Conservation (phyloP, 768 basidiomycete genomes). For the Rhizopogon rudus region DNA sequence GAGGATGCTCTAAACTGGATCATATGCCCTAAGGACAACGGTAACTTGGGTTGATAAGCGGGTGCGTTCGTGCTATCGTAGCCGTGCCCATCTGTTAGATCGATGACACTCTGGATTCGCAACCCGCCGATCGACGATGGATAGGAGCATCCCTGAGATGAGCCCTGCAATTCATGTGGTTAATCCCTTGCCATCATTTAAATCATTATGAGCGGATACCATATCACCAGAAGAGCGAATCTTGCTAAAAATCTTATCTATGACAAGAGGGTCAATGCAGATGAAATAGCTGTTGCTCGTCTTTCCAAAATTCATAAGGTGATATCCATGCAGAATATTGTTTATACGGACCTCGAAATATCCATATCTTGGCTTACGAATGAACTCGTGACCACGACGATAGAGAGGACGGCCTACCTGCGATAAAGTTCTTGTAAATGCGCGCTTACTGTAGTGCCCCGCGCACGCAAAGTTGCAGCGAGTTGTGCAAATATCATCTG, state of each 20-base stretch:
- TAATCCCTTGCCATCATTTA: background rate
- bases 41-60: slow-evolving; percentile 52
- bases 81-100: slow-evolving; percentile 58
- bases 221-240: slow-evolving; percentile 55
- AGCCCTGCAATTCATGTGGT: slow-evolving; percentile 8
- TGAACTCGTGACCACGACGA: slow-evolving; percentile 1
- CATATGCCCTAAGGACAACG: slow-evolving; percentile 81
- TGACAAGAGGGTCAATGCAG: slow-evolving; percentile 61
- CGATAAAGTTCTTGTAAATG: slow-evolving; percentile 63
- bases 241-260: slow-evolving; percentile 62
- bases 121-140: slow-evolving; percentile 59
- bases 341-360: slow-evolving; percentile 58
- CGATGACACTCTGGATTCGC: slow-evolving; percentile 57
- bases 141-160: slow-evolving; percentile 36
- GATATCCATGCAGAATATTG: background rate
- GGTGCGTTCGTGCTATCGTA: slow-evolving; percentile 78
- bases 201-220: slow-evolving; percentile 11
- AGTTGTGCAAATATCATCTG: slow-evolving; percentile 70
- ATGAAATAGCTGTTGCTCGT: slow-evolving; percentile 82
- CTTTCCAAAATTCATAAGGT: slow-evolving; percentile 27
- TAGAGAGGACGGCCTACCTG: slow-evolving; percentile 33
- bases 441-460: slow-evolving; percentile 48
- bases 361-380: slow-evolving; percentile 50
- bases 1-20: slow-evolving; percentile 64
- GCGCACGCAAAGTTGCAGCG: slow-evolving; percentile 42